Conservation (phyloP, 148 eudicot species). For the Heliamphora exappendiculata region DNA sequence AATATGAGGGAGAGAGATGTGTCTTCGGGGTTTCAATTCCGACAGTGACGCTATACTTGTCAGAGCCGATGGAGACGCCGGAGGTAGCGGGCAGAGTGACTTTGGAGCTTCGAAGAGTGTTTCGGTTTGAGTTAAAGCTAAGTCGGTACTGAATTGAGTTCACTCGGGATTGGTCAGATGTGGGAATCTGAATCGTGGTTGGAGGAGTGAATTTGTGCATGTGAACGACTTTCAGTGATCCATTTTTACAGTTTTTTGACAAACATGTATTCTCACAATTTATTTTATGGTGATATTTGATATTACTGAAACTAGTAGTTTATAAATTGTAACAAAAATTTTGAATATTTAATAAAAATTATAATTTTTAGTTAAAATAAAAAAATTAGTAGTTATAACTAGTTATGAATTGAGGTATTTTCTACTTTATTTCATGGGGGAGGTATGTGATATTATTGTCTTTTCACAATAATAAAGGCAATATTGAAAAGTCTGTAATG, state of each 20-base stretch:
- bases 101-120: not conserved
- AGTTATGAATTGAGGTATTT: too few relatives aligned
- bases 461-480: too few relatives aligned
- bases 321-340: too few relatives aligned
- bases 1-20: slow-evolving; percentile 46
- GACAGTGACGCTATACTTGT: slow-evolving; percentile 48
- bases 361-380: too few relatives aligned
- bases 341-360: too few relatives aligned
- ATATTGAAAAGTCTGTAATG: too few relatives aligned
- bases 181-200: slow-evolving; percentile 30
- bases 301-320: too few relatives aligned
- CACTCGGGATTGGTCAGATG: slow-evolving; percentile 52
- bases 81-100: slow-evolving; percentile 44
- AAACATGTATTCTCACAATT: too few relatives aligned
- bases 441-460: too few relatives aligned
- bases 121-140: slow-evolving; percentile 9
- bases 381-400: too few relatives aligned
- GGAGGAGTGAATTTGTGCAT: slow-evolving; percentile 29
- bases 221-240: slow-evolving; percentile 47
- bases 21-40: slow-evolving; percentile 58
- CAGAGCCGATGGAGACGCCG: slow-evolving; percentile 48
- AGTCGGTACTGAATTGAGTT: slow-evolving; percentile 40
- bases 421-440: too few relatives aligned
- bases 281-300: too few relatives aligned
- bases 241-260: slow-evolving; percentile 16